These are phyloP conservation scores for Sphagnum magellanicum DNA, from an alignment of 228 moss, liverwort and hornwort species.

Conservation along the genomic window DNA sequence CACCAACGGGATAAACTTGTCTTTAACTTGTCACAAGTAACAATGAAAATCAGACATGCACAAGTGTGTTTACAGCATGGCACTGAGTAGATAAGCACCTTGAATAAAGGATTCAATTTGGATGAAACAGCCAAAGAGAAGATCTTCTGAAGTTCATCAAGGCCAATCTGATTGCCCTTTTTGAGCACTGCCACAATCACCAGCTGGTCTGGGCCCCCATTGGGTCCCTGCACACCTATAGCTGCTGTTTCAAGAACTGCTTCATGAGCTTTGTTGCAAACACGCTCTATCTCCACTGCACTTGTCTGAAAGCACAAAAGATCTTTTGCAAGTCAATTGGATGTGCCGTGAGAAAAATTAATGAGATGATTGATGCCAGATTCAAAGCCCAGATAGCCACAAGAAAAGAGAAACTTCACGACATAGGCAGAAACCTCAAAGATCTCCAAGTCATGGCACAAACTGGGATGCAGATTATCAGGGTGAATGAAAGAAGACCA, in stretches of 20 bases:
- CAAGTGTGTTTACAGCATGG: too few species aligned
- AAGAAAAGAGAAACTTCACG: too few species aligned
- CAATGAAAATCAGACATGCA: neutral
- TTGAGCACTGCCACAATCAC: slow-evolving; percentile 68
- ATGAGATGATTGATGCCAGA: too few species aligned
- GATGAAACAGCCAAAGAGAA: slow-evolving; percentile 50
- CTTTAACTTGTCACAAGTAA: neutral
- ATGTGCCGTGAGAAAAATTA: neutral
- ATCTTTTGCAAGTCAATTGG: slow-evolving; percentile 1
- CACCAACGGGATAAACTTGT: neutral
- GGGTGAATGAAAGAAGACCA: too few species aligned
- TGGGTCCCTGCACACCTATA: slow-evolving; percentile 61
- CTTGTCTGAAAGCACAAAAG: slow-evolving; percentile 49
- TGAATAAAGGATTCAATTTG: slow-evolving; percentile 87
- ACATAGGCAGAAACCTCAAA: too few species aligned
- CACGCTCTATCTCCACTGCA: slow-evolving; percentile 87
- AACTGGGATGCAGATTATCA: too few species aligned
- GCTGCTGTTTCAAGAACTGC: slow-evolving; percentile 78
- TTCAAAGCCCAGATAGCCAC: too few species aligned
- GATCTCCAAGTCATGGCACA: too few species aligned
- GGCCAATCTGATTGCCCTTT: slow-evolving; percentile 30
- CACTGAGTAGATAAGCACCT: slow-evolving; percentile 34
- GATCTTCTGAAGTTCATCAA: slow-evolving; percentile 29
- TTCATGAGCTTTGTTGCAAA: slow-evolving; percentile 74
- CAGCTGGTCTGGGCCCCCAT: slow-evolving; percentile 88